Evolutionary conservation across 2,329 filamentous ascomycete species (phyloP).

Genomic region (Fusarium oxysporum): DNA sequence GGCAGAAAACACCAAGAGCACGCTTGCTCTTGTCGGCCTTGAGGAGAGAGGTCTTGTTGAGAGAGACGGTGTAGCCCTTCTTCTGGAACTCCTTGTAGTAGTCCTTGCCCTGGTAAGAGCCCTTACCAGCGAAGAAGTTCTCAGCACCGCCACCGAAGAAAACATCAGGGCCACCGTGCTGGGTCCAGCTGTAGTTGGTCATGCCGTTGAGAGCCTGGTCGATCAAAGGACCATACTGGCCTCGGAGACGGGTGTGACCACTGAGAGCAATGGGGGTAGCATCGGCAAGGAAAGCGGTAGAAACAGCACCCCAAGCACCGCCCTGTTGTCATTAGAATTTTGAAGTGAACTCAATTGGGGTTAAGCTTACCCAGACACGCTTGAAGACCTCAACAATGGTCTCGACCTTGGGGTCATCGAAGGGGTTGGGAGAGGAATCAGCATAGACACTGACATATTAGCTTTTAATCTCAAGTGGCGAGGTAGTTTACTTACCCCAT

Average conservation of each 20-base stretch:
- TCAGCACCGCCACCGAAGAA: constrained; percentile 87
- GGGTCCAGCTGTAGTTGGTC: constrained; percentile 84
- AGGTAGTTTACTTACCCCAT: constrained; percentile 64
- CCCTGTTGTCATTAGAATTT: constrained; percentile 49
- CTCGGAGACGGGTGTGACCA: constrained; percentile 77
- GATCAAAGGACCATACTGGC: constrained; percentile 77
- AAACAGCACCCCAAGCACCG: constrained; percentile 74
- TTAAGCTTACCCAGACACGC: constrained; percentile 69
- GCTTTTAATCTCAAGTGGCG: not conserved
- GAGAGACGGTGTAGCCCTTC: constrained; percentile 76
- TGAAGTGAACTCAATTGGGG: not conserved
- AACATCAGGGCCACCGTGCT: constrained; percentile 80
- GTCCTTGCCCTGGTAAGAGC: constrained; percentile 76
- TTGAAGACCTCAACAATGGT: constrained; percentile 83
- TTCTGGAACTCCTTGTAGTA: constrained; percentile 84
- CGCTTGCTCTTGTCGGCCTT: constrained; percentile 67
- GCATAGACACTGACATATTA: constrained; percentile 69
- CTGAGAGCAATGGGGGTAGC: constrained; percentile 83
- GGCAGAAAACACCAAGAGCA: constrained; percentile 82
- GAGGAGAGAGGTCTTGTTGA: constrained; percentile 79
- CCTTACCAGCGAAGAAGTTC: constrained; percentile 74
- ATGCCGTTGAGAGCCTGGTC: constrained; percentile 82
- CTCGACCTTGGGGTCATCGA: constrained; percentile 89
- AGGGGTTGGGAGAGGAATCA: constrained; percentile 77
- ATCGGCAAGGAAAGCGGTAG: constrained; percentile 84